Evolutionary conservation across 169 alveolate species (phyloP), one percentile per base, ranked within the genome.

Genomic region (Plasmodium knowlesi): DNA sequence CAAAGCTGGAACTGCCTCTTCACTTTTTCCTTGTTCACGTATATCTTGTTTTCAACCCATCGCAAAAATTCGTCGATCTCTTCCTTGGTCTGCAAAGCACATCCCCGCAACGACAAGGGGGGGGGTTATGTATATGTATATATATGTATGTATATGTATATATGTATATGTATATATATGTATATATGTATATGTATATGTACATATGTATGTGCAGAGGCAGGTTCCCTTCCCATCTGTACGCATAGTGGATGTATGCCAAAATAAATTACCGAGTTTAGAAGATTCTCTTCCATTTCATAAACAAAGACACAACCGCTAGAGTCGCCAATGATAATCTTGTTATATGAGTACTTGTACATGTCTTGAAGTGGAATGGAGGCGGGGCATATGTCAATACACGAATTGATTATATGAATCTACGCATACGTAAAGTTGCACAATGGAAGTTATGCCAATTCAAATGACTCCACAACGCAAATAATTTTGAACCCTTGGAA

Each of bases 251-350:
- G 34, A 71, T 1, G 53, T n/a, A 73, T 10, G 25, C 14, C 78
- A 34, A 9, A 78, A 37, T 9, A 19, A 88, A 30, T 88, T 88
- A 88, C 94, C 82, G 94, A 79, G 34, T 78, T 88, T 32, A 88
- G 50, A 10, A 88, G 71, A 14, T 61, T 88, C 34, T 88, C 90
- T 39, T 88, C 94, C 22, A 88, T 88, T 57, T 88, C 83, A 39
- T 88, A 88, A 88, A 88, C 94, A 79, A 78, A 88, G 34, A 88
- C 94, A 30, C 94, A 88, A 14, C 94, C 94, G 50, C 89, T 88
- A 3, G 94, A 88, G 73, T 88, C 94, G 25, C 94, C 94, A 79
- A 88, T 88, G 67, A 88, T 88, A 37, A 88, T 88, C 54, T 88
- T 88, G 39, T 88, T 88, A 46, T 88, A 88, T 22, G 94, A 78